Conservation (phyloP, 2,329 filamentous ascomycete species). For the Colletotrichum graminicola region DNA sequence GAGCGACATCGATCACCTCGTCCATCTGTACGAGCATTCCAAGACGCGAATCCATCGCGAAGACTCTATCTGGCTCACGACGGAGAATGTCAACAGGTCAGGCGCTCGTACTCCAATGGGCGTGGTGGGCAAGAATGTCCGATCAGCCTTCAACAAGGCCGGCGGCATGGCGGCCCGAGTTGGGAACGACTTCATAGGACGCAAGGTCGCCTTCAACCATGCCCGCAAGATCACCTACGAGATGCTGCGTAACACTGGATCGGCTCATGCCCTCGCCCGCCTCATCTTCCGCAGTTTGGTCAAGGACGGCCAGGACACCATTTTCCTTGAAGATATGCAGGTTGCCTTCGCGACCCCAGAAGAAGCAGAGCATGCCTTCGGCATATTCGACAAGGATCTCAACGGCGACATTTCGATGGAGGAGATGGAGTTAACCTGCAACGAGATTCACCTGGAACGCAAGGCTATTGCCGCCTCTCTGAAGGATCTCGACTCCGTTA, state of each 20-base stretch:
- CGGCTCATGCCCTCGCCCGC: conserved; percentile 86
- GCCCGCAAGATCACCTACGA: conserved; percentile 87
- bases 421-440: conserved; percentile 91
- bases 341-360: conserved; percentile 84
- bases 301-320: conserved; percentile 79
- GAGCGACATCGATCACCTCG: conserved; percentile 78
- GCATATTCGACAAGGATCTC: conserved; percentile 95
- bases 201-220: conserved; percentile 77
- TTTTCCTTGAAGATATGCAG: conserved; percentile 82
- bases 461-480: conserved; percentile 95
- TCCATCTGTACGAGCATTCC: conserved; percentile 74
- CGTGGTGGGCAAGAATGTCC: conserved; percentile 79
- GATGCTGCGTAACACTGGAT: conserved; percentile 77
- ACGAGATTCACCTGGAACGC: conserved; percentile 93
- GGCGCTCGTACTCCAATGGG: conserved; percentile 81
- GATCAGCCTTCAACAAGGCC: conserved; percentile 81
- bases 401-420: conserved; percentile 98
- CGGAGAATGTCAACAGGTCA: conserved; percentile 56
- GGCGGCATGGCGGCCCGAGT: conserved; percentile 88
- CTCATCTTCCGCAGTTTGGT: conserved; percentile 90
- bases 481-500: conserved; percentile 94
- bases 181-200: conserved; percentile 92
- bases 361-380: conserved; percentile 89
- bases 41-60: conserved; percentile 76
- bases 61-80: conserved; percentile 62